These are phyloP conservation scores for Solanum megistacrolobum DNA, from an alignment of 257 asterid genomes.

Conservation along the genomic window DNA sequence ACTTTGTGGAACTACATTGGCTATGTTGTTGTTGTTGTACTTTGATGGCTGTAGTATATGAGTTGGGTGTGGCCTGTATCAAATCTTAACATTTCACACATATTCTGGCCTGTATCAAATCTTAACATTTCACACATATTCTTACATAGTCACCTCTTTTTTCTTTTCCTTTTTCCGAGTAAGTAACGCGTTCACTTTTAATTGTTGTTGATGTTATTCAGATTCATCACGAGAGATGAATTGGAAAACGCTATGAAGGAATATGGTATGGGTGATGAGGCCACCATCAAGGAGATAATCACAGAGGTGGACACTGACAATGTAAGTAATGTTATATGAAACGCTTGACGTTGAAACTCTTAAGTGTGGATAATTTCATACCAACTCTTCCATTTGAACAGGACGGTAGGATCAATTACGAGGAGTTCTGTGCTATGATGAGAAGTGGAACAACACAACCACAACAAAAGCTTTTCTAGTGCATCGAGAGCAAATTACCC, in stretches of 20 bases:
- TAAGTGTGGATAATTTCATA: not conserved
- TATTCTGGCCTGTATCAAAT: not conserved
- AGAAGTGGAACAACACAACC: constrained; percentile 60
- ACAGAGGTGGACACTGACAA: constrained; percentile 86
- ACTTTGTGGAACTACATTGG: not conserved
- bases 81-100: not conserved
- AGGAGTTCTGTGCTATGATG: constrained; percentile 93
- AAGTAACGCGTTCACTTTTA: not conserved
- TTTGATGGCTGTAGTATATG: not conserved
- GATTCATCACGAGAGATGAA: constrained; percentile 75
- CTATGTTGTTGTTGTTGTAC: not conserved
- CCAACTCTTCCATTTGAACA: constrained; percentile 6
- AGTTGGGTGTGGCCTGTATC: not conserved
- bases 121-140: not conserved
- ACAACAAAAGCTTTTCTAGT: constrained; percentile 47
- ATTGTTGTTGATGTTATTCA: constrained; percentile 9
- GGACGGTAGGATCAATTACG: constrained; percentile 85
- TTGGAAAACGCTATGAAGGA: constrained; percentile 77
- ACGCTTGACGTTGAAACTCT: not conserved
- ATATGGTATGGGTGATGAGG: constrained; percentile 76
- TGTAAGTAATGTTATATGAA: constrained; percentile 25
- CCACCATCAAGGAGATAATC: constrained; percentile 65
- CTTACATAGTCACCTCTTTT: not conserved
- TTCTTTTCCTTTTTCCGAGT: not conserved
- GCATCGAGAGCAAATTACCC: not conserved